Evolutionary conservation across 805 yeast species (phyloP), one percentile per base, ranked within the genome.

Genomic region (Cyberlindnera mrakii): DNA sequence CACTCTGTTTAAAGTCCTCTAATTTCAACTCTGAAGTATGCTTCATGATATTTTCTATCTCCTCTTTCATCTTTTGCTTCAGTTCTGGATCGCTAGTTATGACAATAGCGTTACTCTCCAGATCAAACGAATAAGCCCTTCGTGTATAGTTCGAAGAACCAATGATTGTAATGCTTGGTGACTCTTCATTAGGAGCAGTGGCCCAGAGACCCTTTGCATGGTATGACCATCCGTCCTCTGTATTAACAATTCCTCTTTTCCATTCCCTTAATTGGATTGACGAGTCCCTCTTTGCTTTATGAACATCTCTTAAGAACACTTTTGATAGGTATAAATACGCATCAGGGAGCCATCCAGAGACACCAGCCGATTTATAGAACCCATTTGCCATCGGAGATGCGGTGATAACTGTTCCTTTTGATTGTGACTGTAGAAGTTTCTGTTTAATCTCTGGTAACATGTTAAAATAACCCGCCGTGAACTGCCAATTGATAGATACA

Each of bases 171-270:
- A 87, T 65, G 16, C 82, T 72, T 2, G 97, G 96, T 11, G 59
- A 56, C 0, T 53, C 48, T 37, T 78, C 83, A 2, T 65, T 70
- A 0, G 88, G 84, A 11, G 70, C 67, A 8, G 77, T 70, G 0
- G 86, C 65, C 98, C 98, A 93, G 5, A 91, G 66, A 1, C 99
- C 99, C 59, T 93, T 93, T 13, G 99, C 98, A 59, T 93, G 99
- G 62, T 93, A 93, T 0, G 97, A 86, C 98, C 99, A 91, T 1
- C 99, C 99, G 25, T 70, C 74, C 0, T 80, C 75, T 7, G 84
- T 75, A 57, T 88, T 87, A 3, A 88, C 96, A 3, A 79, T 68
- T 1, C 99, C 99, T 39, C 76, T 78, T 55, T 77, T 74, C 99
- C 99, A 93, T 62, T 91, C 98, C 43, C 71, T 71, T 31, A 93